Evolutionary conservation across 228 moss, liverwort and hornwort genomes (phyloP), one percentile per base, ranked within the genome.

Genomic region (Sphagnum fallax): DNA sequence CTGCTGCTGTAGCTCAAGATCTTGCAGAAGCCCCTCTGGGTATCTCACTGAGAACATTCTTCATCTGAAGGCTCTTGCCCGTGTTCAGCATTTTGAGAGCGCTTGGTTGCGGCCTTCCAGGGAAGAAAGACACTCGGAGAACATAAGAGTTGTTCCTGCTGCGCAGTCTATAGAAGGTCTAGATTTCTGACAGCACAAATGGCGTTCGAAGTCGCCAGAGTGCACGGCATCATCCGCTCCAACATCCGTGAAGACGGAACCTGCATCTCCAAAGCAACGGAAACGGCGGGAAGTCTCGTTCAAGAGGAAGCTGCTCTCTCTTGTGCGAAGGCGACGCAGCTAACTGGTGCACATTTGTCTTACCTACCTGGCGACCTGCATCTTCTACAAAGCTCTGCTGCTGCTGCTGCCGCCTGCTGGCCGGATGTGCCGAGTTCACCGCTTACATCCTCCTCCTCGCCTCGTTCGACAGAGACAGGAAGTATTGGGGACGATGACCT

Each of bases 401-500:
- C 52, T 0, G 9, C 49, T 6, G 59, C 69, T 0, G 67, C 52
- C 47, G 65, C 65, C 7, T 77, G 74, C 62, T 83, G 84, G 69
- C 79, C 74, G 0, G 90, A 85, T 6, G 57, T 72, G 0, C 75
- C 49, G 1, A 66, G 81, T 57, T 77, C 78, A 0, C 87, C 91
- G 16, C 49, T 76, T 3, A 91, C 83, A 14, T 74, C 76, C 1
- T 91, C 88, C 0, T 74, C 76, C 1, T 91, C 88, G 0, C 72
- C 95, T 6, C 83, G 83, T 16, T 81, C 81, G 6, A 90, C 90
- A 0, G 92, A 88, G 64, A 90, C 91, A 0, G 95, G 92, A 63
- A 95, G 95, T 47, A 92, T 92, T 8, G 95, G 90, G 48, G 92
- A 95, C 4, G 90, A 90, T 0, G 92, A 92, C 14, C 81, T 82